These are phyloP conservation scores for Penicillium longicatenatum DNA, from an alignment of 495 filamentous ascomycete genomes.

Conservation along the genomic window DNA sequence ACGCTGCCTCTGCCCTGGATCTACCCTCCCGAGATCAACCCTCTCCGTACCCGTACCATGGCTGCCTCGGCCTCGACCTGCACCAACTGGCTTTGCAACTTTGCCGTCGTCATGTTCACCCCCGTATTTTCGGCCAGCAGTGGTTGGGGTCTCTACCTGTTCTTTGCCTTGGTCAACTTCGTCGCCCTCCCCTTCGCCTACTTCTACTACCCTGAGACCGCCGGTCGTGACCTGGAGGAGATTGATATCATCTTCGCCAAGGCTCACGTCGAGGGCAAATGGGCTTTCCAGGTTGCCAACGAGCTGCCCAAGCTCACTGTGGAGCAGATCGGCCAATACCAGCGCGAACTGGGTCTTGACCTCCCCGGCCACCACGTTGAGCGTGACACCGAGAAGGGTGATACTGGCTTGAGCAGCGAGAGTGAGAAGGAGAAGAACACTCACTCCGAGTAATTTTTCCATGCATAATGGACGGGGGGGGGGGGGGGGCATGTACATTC, in stretches of 20 bases:
- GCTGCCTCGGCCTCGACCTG: conserved; percentile 49
- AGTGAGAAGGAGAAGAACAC: conserved; percentile 25
- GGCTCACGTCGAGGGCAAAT: conserved; percentile 42
- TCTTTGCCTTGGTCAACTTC: conserved; percentile 72
- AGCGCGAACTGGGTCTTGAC: conserved; percentile 34
- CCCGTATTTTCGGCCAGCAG: conserved; percentile 36
- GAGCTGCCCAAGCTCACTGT: conserved; percentile 40
- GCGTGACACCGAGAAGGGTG: conserved; percentile 31
- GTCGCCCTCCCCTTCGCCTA: conserved; percentile 62
- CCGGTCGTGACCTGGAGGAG: conserved; percentile 69
- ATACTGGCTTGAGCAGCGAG: conserved; percentile 34
- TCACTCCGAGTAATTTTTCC: conserved; percentile 19
- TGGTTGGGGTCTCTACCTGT: conserved; percentile 46
- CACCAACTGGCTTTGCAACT: conserved; percentile 52
- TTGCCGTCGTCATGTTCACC: conserved; percentile 50
- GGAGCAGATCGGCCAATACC: conserved; percentile 35
- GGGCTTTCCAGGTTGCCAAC: conserved; percentile 36
- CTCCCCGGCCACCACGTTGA: conserved; percentile 14
- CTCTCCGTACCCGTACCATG: conserved; percentile 71
- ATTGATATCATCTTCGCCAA: conserved; percentile 60
- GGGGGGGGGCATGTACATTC: conserved; percentile 9
- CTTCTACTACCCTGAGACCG: conserved; percentile 74
- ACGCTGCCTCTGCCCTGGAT: conserved; percentile 62
- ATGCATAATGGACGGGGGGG: no score
- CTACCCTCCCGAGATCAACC: conserved; percentile 76